Evolutionary conservation across 192 early-diverging fungal species (phyloP), one percentile per base, ranked within the genome.

Genomic region (Polychytrium aggregatum): DNA sequence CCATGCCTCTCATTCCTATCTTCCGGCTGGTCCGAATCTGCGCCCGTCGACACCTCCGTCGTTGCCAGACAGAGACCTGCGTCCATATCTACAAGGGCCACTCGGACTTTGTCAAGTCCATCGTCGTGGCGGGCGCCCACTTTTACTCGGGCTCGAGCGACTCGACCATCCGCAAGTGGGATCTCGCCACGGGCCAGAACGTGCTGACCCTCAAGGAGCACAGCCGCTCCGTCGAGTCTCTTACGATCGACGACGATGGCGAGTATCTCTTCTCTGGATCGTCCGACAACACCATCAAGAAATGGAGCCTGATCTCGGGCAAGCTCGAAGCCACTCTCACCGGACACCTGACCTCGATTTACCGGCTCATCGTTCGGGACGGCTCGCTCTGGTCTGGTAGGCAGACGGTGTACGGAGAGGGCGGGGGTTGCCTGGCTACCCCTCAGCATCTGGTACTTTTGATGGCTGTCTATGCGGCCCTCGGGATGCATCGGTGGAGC

Each of bases 81-180:
- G 54, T 95, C 22, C 62, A 67, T 0, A 87, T 82, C 3, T 76
- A 84, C 40, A 53, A 49, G 17, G 83, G 80, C 0, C 94, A 98
- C 59, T 59, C 78, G 3, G 94, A 98, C 62, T 96, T 98, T 65
- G 78, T 98, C 38, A 98, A 98, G 52, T 74, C 67, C 21, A 48
- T 98, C 10, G 59, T 60, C 27, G 53, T 52, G 28, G 17, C 34
- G 29, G 45, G 56, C 11, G 30, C 39, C 18, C 48, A 52, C 26
- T 16, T 72, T 17, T 72, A 57, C 58, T 60, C 87, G 10, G 86
- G 81, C 11, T 94, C 91, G 3, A 83, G 88, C 3, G 94, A 98
- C 63, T 70, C 67, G 6, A 71, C 76, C 9, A 84, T 97, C 39
- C 62, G 79, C 8, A 73, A 85, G 46, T 90, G 87, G 87, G 68